A percentile compares a stretch with the other conserved stretches of the same genome.
These are phyloP conservation scores for Backusella westeae DNA, from an alignment of 192 early-diverging fungal genomes.

Conservation along the genomic window DNA sequence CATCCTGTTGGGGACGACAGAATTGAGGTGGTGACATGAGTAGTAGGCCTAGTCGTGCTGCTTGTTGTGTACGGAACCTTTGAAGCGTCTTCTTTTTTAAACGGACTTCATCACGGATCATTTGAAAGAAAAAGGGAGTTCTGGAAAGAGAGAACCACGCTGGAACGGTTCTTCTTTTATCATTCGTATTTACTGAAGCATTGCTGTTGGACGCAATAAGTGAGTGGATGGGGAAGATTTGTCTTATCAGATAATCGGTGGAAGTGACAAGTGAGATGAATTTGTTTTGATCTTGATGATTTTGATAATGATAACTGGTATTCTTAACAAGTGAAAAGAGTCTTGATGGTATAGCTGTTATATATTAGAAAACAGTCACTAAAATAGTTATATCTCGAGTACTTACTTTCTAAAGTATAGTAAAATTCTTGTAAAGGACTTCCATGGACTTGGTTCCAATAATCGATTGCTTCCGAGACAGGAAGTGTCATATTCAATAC, in stretches of 20 bases:
- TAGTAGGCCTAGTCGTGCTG: conserved; percentile 64
- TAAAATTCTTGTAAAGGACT: conserved; percentile 37
- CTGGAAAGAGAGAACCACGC: conserved; percentile 32
- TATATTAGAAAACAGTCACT: neutral
- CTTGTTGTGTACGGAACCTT: conserved; percentile 52
- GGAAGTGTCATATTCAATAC: conserved; percentile 61
- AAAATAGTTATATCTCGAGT: neutral
- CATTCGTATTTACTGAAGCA: neutral
- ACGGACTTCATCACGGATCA: conserved; percentile 60
- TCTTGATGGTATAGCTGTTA: conserved; percentile 9
- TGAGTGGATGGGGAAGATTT: conserved; percentile 22
- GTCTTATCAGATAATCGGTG: neutral
- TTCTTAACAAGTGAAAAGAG: conserved; percentile 10
- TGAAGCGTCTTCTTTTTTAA: conserved; percentile 48
- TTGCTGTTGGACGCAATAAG: conserved; percentile 14
- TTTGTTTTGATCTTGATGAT: neutral
- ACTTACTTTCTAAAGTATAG: conserved; percentile 51
- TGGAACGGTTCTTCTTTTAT: conserved; percentile 9
- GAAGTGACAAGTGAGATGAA: conserved; percentile 1
- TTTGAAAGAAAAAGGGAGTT: conserved; percentile 38
- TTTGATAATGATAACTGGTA: neutral
- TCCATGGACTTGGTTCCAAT: conserved; percentile 60
- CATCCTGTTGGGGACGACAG: neutral
- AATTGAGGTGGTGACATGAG: conserved; percentile 46
- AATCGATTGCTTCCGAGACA: conserved; percentile 58